Percentiles rank a stretch among this genome's conserved stretches.
Evolutionary conservation across 345 rosid genomes (phyloP).

Genomic region (Capsella bursapastoris): DNA sequence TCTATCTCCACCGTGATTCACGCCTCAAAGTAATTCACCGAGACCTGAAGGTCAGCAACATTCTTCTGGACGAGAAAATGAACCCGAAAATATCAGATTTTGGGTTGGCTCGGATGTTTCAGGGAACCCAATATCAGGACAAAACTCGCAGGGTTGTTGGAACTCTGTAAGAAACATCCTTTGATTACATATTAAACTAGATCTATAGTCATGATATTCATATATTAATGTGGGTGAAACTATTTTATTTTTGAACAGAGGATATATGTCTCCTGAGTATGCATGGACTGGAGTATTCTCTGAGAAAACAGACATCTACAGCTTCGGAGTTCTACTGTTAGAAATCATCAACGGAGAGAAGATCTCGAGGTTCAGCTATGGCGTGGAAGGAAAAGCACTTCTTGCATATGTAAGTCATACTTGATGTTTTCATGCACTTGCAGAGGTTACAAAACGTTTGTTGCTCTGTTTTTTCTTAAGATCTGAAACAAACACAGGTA

Average conservation of each 20-base stretch:
- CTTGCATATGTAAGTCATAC: conserved; percentile 27
- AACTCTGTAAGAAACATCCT: conserved; percentile 40
- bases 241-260: conserved; percentile 43
- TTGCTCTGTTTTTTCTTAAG: neutral
- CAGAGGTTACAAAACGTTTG: neutral
- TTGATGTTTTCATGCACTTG: neutral
- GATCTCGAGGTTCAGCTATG: conserved; percentile 36
- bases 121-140: conserved; percentile 38
- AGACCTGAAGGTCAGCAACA: conserved; percentile 47
- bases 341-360: conserved; percentile 62
- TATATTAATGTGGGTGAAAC: neutral
- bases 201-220: neutral
- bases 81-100: conserved; percentile 53
- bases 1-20: conserved; percentile 53
- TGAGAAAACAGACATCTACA: conserved; percentile 63
- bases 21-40: conserved; percentile 44
- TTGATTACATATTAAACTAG: neutral
- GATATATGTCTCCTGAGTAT: conserved; percentile 78
- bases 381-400: conserved; percentile 29
- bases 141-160: conserved; percentile 43
- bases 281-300: conserved; percentile 67
- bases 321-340: conserved; percentile 61
- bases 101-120: conserved; percentile 46
- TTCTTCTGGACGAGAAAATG: conserved; percentile 45
- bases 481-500: neutral